Percentiles rank a stretch among this genome's conserved stretches.
phyloP scores from a whole-genome alignment of 23 red algal species.

The Gracilaria domingensis region DNA sequence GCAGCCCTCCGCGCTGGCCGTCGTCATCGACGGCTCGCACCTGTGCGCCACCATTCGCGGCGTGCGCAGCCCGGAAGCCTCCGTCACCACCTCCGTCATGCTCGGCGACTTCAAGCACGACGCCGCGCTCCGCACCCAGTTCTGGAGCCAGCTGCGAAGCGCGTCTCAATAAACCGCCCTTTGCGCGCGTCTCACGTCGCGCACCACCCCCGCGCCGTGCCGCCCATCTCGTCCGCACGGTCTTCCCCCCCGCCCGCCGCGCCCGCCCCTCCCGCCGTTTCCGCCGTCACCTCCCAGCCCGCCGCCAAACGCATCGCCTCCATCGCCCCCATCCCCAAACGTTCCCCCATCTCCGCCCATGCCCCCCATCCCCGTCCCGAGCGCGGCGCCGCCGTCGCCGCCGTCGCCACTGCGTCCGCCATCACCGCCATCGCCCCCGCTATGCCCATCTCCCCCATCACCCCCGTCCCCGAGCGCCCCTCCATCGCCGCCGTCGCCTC shows the following conservation, averaged over 20 bases:
- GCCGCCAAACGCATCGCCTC: background rate
- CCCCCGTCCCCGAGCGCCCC: background rate
- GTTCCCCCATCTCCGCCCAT: background rate
- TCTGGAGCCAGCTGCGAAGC: conserved; percentile 40
- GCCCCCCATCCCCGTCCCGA: background rate
- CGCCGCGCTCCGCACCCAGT: conserved; percentile 65
- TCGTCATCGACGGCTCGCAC: conserved; percentile 83
- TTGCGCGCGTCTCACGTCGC: no score
- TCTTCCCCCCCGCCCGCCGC: background rate
- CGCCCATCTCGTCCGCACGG: background rate
- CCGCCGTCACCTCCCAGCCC: background rate
- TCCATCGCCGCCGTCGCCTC: background rate
- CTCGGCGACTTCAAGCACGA: conserved; percentile 73
- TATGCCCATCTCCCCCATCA: background rate
- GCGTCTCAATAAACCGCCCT: background rate
- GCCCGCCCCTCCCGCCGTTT: background rate
- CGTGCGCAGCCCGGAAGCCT: conserved; percentile 73
- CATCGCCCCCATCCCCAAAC: background rate
- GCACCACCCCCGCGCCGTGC: background rate
- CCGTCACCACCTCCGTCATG: conserved; percentile 73
- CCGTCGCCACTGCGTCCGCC: conserved; percentile 17
- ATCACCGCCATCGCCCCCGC: background rate
- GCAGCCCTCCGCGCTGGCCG: conserved; percentile 72
- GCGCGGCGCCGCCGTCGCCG: conserved; percentile 23
- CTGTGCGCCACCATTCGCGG: conserved; percentile 95